These are phyloP conservation scores for Fusarium sterilihyphosum DNA, from an alignment of 2,329 filamentous ascomycete species.

Conservation along the genomic window DNA sequence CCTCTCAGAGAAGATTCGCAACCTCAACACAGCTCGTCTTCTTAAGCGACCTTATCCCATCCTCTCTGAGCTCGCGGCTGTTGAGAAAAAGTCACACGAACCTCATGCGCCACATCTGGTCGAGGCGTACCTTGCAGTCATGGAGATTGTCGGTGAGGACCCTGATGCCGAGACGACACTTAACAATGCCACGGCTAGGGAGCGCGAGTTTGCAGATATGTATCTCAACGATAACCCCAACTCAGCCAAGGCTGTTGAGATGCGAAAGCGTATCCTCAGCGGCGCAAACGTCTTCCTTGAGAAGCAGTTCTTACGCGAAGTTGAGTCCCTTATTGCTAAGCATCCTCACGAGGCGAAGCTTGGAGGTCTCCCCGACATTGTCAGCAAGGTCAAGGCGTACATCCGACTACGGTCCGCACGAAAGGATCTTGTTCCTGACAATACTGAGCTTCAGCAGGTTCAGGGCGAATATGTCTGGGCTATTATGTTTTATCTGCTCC, in stretches of 20 bases:
- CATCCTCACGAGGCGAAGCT: conserved; percentile 89
- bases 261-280: conserved; percentile 81
- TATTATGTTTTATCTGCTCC: conserved; percentile 89
- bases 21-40: conserved; percentile 78
- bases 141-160: conserved; percentile 80
- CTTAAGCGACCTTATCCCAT: conserved; percentile 76
- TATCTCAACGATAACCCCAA: conserved; percentile 81
- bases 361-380: conserved; percentile 85
- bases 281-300: conserved; percentile 86
- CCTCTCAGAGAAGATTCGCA: conserved; percentile 81
- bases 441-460: conserved; percentile 80
- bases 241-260: conserved; percentile 69
- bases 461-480: conserved; percentile 92
- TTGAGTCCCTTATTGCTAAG: conserved; percentile 81
- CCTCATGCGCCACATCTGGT: conserved; percentile 78
- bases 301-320: conserved; percentile 78
- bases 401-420: conserved; percentile 82
- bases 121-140: conserved; percentile 84
- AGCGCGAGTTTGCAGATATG: conserved; percentile 78
- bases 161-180: conserved; percentile 66
- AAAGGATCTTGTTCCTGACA: conserved; percentile 86
- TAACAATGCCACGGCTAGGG: conserved; percentile 72
- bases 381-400: conserved; percentile 93
- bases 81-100: conserved; percentile 76
- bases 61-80: conserved; percentile 77